Percentiles rank a stretch among this genome's conserved stretches.
Conservation (phyloP, 2,329 filamentous ascomycete species). For the Diaporthe velutina region DNA sequence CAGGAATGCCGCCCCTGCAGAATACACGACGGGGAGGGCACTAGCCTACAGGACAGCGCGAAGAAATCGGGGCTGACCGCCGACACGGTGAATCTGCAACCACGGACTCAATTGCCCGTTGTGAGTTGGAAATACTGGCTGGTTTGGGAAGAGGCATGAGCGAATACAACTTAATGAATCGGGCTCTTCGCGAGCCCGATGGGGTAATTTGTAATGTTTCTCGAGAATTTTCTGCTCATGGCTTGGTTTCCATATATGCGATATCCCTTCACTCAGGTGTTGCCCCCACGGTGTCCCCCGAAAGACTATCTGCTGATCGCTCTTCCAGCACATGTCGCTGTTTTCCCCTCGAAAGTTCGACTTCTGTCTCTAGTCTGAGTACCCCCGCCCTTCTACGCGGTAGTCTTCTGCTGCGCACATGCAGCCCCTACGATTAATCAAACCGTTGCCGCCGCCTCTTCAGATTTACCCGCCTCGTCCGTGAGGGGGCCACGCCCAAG, state of each 20-base stretch:
- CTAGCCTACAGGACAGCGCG: neutral
- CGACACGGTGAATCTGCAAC: neutral
- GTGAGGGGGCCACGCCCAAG: neutral
- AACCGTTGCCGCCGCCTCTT: neutral
- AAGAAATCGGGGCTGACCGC: neutral
- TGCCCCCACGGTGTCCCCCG: neutral
- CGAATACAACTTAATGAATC: neutral
- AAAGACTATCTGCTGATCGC: neutral
- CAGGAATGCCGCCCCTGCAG: conserved; percentile 15
- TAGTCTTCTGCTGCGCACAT: neutral
- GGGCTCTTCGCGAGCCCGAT: neutral
- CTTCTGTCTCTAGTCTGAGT: neutral
- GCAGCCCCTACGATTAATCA: neutral
- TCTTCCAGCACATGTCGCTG: neutral
- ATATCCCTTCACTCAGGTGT: neutral
- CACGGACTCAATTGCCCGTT: neutral
- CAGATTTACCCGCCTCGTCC: neutral
- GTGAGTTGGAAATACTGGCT: too few relatives aligned
- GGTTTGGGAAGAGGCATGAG: too few relatives aligned
- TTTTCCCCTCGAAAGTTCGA: neutral
- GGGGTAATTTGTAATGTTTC: neutral
- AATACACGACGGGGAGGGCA: neutral
- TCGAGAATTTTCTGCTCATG: neutral
- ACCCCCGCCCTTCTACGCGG: neutral
- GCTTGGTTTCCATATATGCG: neutral